A percentile compares a stretch with the other conserved stretches of the same genome.
phyloP scores from a whole-genome alignment of 1,284 basidiomycete genomes.

The Apiotrichum domesticum region DNA sequence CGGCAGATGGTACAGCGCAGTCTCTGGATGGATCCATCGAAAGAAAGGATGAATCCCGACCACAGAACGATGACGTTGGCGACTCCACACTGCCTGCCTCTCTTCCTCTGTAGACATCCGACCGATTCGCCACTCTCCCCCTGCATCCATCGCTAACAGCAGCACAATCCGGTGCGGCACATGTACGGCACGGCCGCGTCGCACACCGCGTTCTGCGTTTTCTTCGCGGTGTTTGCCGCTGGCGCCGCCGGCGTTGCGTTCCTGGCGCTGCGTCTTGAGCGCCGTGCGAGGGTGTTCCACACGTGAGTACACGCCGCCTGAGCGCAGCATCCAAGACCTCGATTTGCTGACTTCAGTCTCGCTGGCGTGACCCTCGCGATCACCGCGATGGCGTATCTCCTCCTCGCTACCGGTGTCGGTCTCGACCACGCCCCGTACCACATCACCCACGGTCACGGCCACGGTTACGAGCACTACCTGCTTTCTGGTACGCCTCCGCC shows the following conservation, averaged over 20 bases:
- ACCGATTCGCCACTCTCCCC: no score
- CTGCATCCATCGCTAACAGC: no score
- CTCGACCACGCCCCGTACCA: background rate
- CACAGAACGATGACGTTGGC: no score
- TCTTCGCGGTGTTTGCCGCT: slow-evolving; percentile 34
- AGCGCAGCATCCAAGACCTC: background rate
- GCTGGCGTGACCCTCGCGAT: slow-evolving; percentile 34
- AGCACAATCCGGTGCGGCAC: background rate
- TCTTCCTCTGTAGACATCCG: no score
- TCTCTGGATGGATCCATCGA: no score
- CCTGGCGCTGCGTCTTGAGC: slow-evolving; percentile 32
- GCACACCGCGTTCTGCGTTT: slow-evolving; percentile 30
- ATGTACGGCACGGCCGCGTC: background rate
- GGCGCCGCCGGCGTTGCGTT: slow-evolving; percentile 28
- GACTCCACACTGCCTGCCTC: no score
- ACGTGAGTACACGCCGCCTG: slow-evolving; percentile 20
- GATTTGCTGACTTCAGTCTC: slow-evolving; percentile 16
- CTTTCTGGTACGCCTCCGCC: slow-evolving; percentile 3
- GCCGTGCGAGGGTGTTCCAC: slow-evolving; percentile 37
- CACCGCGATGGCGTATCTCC: slow-evolving; percentile 38
- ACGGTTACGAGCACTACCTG: background rate
- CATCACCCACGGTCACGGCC: background rate
- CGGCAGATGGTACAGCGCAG: no score
- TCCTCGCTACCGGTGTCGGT: slow-evolving; percentile 36
- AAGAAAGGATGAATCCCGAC: no score